Base-by-base conservation (phyloP, 768 basidiomycete genomes). In the Naganishia vaughanmartiniae region DNA sequence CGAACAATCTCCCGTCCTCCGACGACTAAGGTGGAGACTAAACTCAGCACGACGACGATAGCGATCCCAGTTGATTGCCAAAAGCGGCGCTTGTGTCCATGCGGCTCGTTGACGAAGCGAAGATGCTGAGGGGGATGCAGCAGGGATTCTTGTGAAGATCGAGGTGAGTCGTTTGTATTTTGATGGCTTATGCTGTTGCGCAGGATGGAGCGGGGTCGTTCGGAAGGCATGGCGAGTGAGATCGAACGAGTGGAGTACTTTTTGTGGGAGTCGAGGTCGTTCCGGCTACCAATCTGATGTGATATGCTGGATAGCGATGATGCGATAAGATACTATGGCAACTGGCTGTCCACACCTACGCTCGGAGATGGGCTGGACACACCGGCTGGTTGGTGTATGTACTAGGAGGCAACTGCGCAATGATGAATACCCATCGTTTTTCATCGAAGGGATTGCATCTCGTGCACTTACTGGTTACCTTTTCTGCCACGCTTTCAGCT, bases 131-230 rank as follows among this genome's bases (percentile, higher is more conserved):
- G 42, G 2, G 4, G 9, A 45, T n/a, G 24, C 15, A 46, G 26
- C n/a, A 63, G 42, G 24, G 39, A 42, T 17, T 45, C 24, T 24
- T 26, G 24, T 4, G 60, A 17, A 21, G n/a, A 26, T 14, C 31
- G 15, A 26, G 36, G 24, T n/a, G n/a, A 45, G 39, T 63, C 39
- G 24, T 46, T 34, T 15, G 39, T 9, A 7, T n/a, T 51, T 9
- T 15, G 48, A 26, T 58, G 33, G 12, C 57, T 58, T 2, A 58
- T 58, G n/a, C 57, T 58, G 24, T 63, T 63, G 3, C 36, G 60
- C 3, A 63, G 42, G 15, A 63, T 63, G 60, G 60, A 63, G n/a
- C 60, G 60, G 7, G 60, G 60, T 15, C 60, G 42, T 30, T 63
- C 60, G 14, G 60, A 28, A 9, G 60, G 28, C 60, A 63, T 63